Base-by-base conservation (phyloP, 2,329 filamentous ascomycete species). In the Xylaria sp. region DNA sequence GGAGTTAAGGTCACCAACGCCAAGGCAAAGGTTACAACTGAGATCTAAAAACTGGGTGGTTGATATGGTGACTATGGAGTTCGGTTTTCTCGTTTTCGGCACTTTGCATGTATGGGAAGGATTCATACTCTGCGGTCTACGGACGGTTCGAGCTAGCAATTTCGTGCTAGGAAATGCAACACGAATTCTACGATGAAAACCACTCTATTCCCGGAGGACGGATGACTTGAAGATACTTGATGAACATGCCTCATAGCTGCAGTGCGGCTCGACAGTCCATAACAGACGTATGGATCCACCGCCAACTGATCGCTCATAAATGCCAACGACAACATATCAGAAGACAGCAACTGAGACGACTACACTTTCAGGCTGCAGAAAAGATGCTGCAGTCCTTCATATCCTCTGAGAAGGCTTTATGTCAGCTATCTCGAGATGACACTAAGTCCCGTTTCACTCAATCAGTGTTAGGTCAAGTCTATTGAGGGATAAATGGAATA, bases 1-100 rank as follows among this genome's bases (percentile, higher is more conserved):
- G 94, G 94, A 82, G 96, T 99, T 84, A 99, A 99, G 93, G 95
- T 99, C 84, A 99, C 96, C 83, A 99, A 99, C 90, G 86, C 93
- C 86, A 97, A 98, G 93, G 96, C 94, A 82, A 97, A 95, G 90
- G 92, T 99, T 84, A 97, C 95, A 80, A 97, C 94, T 79, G 96
- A 99, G 91, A 88, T 91, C 81, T 92, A 90, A 89, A 81, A 70
- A 70, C 63, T 71, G 66, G 68, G 25, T 65, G 72, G 72, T 71
- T 73, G 72, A 66, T 74, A 73, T 63, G 73, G 73, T 73, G 73
- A 75, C 70, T 71, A 72, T 75, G 73, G 77, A 75, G 76, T 78
- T 72, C 74, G 77, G 77, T 77, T 78, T 73, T 78, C 77, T 78
- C 77, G 76, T 77, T 78, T 78, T 77, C 76, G 74, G 76, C 73